phyloP scores from a whole-genome alignment of 257 asterid genomes.

The Solanum appendiculatum region DNA sequence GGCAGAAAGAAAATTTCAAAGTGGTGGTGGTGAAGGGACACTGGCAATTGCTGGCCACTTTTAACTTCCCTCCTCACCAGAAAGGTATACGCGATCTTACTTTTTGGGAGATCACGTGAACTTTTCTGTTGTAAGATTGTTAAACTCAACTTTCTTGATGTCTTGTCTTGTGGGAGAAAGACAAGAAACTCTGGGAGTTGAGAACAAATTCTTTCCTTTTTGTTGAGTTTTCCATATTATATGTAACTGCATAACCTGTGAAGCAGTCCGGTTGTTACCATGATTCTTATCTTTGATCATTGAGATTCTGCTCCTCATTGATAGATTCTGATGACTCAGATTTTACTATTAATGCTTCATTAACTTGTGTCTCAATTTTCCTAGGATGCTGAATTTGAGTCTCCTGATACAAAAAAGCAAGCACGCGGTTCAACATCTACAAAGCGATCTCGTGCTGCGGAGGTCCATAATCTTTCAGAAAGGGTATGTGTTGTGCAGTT shows the following conservation, averaged over 20 bases:
- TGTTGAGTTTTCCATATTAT: not conserved
- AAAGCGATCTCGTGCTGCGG: conserved; percentile 73
- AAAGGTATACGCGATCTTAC: not conserved
- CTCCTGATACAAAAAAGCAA: conserved; percentile 35
- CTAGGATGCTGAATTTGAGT: conserved; percentile 49
- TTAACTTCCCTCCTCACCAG: not conserved
- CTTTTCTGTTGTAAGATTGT: not conserved
- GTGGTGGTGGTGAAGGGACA: not conserved
- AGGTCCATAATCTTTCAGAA: conserved; percentile 58
- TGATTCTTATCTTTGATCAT: not conserved
- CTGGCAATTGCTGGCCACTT: not conserved
- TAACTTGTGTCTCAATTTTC: not conserved
- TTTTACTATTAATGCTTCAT: not conserved
- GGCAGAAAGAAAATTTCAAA: not conserved
- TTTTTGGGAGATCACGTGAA: not conserved
- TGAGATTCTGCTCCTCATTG: not conserved
- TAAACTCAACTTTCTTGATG: not conserved
- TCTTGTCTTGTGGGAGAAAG: not conserved
- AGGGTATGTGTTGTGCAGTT: not conserved
- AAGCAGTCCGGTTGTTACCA: not conserved
- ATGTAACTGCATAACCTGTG: not conserved
- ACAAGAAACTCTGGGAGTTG: not conserved
- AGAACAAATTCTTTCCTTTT: not conserved
- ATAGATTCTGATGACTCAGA: not conserved
- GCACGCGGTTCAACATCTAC: conserved; percentile 43